Base-by-base conservation (phyloP, 2,329 filamentous ascomycete genomes). In the Sporothrix brasiliensis region DNA sequence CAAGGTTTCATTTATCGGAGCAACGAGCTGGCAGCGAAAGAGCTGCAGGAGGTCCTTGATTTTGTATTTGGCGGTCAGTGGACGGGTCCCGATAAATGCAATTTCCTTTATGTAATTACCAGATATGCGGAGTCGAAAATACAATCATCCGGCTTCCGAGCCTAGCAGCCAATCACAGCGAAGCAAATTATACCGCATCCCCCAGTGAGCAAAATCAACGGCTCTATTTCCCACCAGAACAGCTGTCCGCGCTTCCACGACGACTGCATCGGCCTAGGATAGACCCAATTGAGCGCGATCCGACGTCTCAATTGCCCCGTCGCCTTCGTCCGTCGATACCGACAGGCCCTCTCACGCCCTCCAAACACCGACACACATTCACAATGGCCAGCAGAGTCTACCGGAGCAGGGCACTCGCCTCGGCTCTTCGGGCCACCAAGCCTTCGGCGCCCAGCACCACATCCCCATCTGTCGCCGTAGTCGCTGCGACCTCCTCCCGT, bases 351-450 rank as follows among this genome's bases (percentile, higher is more conserved):
- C 44, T 39, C 7, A 16, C 3, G 7, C 21, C 16, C 19, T 39
- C 27, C 83, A 83, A 81, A 79, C 79, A 77, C 74, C 76, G 66
- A 24, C 30, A 47, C 19, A 58, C n/a, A 27, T 14, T 68, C 60
- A 68, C 78, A 79, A 89, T 89, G 88, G 87, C 87, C 80, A 87
- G 84, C 81, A 87, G 84, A 79, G 79, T 88, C 77, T 84, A 83
- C 77, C 84, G 86, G 78, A 85, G 82, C 79, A 83, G 86, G 79
- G 83, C 83, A 73, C 78, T 89, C 74, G 83, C 83, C 77, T 83
- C 86, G 78, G 84, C 84, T 81, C 79, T 88, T 74, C 83, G 83
- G 77, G 83, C 86, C n/a, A 79, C 80, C 65, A 85, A 81, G 76
- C 79, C 82, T 69, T 80, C 80, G 74, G 78, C 82, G 13, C 80